Base-by-base conservation (phyloP, 257 asterid genomes). In the Gentiana straminea region DNA sequence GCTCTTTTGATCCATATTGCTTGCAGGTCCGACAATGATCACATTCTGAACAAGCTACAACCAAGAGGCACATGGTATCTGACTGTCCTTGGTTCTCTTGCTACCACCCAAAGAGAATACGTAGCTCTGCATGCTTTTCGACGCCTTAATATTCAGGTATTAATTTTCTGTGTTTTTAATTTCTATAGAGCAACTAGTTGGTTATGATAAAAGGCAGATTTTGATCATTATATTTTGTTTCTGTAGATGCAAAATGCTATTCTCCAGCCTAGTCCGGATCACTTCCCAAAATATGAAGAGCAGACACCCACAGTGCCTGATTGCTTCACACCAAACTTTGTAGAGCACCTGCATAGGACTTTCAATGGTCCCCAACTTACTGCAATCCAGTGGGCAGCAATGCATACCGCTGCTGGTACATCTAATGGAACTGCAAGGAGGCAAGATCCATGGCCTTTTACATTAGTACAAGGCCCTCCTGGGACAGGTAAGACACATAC, bases 401-500 rank as follows among this genome's bases (percentile, higher is more conserved):
- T 68, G 64, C 96, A 91, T 75, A 91, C 98, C 55, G 95, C 97
- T 46, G 97, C 99, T 47, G 99, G 99, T 51, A 84, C 94, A 52
- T 78, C 91, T 49, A 81, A 71, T 84, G 97, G 81, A 24, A 64
- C 60, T 62, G 65, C 90, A 35, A 92, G 83, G 81, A 92, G 82
- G 73, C 95, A 87, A 76, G 97, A 90, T 35, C 97, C 96, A 15
- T 92, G 99, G 95, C 97, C 99, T 24, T 92, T 92, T 70, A 92
- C 99, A 50, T 68, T 92, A 65, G 99, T 92, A 59, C 99, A 92
- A 73, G 99, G 99, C 46, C 99, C 99, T 36, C 99, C 99, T 46
- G 99, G 99, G 45, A 92, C 99, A 51, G 99, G 99, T 50, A 92
- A 92, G 76, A 92, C 99, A 8, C 97, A 92, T 61, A 92, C 99